Base-by-base conservation (phyloP, 331 rosid species). In the Erythrophleum ivorense region DNA sequence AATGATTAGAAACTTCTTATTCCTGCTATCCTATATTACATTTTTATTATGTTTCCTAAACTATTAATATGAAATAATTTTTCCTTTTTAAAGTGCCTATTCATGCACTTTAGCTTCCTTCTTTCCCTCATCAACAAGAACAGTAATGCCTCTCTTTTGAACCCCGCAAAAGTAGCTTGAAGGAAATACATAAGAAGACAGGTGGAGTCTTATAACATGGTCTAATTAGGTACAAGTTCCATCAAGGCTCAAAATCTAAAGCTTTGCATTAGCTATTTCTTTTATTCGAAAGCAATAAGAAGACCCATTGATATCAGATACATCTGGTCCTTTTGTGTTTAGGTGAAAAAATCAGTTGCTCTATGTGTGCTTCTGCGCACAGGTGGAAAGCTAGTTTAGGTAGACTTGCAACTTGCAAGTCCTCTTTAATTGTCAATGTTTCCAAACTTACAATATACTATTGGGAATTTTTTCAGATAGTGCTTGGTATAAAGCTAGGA, bases 401-500 rank as follows among this genome's bases (percentile, higher is more conserved):
- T 36, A 34, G n/a, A n/a, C n/a, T n/a, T n/a, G n/a, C n/a, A 36
- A 65, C 24, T 65, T 36, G 71, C 12, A 0, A 16, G 50, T 71
- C 18, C 12, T 21, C 9, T 49, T 52, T 71, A 53, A 5, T 9
- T 33, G n/a, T 53, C 58, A 14, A 11, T 62, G 7, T 21, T 69
- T 45, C 55, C 38, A 21, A 21, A 21, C 11, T 43, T 24, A 7
- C 18, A 21, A 2, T 11, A 38, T 69, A 21, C 55, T 45, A 45
- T 10, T 69, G n/a, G 38, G 74, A 69, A 10, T 11, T 69, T 50
- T 53, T 15, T 13, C 66, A 91, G 96, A 79, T 91, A 86, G 77
- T 91, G 58, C 92, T 91, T 41, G 96, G 87, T 40, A 85, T 91
- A 77, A 91, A 88, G 86, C 88, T 89, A 71, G 91, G 93, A 43